Evolutionary conservation across 2,329 filamentous ascomycete species (phyloP), one percentile per base, ranked within the genome.

Genomic region (Venturia effusa): DNA sequence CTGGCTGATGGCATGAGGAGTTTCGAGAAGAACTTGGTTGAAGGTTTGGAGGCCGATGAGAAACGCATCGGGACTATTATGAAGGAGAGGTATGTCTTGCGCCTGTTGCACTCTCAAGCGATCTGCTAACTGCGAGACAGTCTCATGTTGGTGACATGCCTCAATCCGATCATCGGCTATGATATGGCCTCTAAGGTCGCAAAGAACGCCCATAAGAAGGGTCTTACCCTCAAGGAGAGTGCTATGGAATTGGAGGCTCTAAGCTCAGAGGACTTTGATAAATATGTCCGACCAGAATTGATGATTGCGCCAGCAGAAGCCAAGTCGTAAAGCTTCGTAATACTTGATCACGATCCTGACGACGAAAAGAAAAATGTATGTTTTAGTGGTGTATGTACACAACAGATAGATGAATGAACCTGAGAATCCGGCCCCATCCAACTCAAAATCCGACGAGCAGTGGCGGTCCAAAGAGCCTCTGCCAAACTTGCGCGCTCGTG

Each of bases 141-240:
- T 74, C 84, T 99, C 71, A 99, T 99, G 94, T 84, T 97, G 69
- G 94, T 97, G 41, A 99, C 94, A 68, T 97, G 93, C 83, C 83
- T 97, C 67, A 97, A 97, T 83, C 92, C 92, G 70, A 90, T 96
- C 77, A 97, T 97, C 74, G 93, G 92, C 66, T 96, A 97, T 78
- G 92, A 97, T 75, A 95, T 95, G 90, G 92, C 92, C 62, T 92
- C 88, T 78, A 96, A 96, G 82, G 92, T 96, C 30, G 92, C 92
- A 73, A 97, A 97, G 87, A 95, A 99, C 74, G 94, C 94, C 19
- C 94, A 99, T 82, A 97, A 97, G 85, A 97, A 97, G 85, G 92
- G 92, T 40, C 79, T 93, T 61, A 97, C 92, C 30, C 84, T 99
- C 65, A 97, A 97, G 83, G 80, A 96, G 79, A 93, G 89, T 72